A percentile compares a stretch with the other conserved stretches of the same genome.
Conservation (phyloP, 768 basidiomycete genomes). For the Xerocomellus dryophilus region DNA sequence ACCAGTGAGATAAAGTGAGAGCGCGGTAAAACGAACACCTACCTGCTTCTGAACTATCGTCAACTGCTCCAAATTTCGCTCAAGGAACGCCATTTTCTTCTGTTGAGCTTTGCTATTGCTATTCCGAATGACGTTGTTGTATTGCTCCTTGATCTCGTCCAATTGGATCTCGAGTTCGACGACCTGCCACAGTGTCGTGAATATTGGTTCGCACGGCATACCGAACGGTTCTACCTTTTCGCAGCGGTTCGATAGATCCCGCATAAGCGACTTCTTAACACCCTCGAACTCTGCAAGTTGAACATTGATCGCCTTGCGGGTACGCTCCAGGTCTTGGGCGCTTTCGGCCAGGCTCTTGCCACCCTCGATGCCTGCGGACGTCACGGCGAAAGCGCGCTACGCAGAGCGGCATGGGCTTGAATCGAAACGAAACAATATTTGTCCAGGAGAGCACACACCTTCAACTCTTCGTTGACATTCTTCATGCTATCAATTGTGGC, state of each 20-base stretch:
- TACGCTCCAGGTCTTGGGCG: conserved; percentile 94
- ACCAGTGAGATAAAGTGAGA: conserved; percentile 11
- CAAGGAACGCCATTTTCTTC: conserved; percentile 99
- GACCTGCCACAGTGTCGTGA: conserved; percentile 53
- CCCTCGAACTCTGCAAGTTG: conserved; percentile 98
- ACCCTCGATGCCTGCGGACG: conserved; percentile 95
- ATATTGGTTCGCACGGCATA: conserved; percentile 11
- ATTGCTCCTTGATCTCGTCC: conserved; percentile 98
- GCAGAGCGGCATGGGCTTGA: neutral
- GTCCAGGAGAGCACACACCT: conserved; percentile 53
- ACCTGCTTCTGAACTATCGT: conserved; percentile 98
- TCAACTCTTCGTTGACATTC: conserved; percentile 96
- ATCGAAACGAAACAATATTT: conserved; percentile 4
- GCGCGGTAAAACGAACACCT: conserved; percentile 16
- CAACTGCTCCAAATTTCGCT: conserved; percentile 93
- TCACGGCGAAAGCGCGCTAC: conserved; percentile 94
- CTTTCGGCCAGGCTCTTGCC: conserved; percentile 97
- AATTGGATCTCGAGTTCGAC: conserved; percentile 98
- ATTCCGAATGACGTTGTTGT: conserved; percentile 96
- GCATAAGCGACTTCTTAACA: conserved; percentile 98
- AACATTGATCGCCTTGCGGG: conserved; percentile 95
- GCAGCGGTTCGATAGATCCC: conserved; percentile 97
- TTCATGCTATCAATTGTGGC: conserved; percentile 89
- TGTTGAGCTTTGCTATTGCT: conserved; percentile 98
- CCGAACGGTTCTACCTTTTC: conserved; percentile 71